Conservation (phyloP, 2,329 filamentous ascomycete species). For the Penicillium palitans region DNA sequence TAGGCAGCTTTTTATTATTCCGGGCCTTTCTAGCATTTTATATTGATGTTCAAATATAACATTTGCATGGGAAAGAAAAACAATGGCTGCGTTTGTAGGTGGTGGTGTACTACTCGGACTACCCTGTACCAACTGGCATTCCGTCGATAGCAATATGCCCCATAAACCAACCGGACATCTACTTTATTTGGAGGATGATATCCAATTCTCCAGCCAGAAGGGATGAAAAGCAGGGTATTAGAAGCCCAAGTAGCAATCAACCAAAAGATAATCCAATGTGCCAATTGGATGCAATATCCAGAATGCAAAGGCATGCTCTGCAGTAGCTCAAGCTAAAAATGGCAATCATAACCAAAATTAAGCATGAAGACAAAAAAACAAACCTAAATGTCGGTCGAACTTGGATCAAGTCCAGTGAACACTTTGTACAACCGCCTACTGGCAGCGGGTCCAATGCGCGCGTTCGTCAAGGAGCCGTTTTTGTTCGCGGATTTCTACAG, state of each 20-base stretch:
- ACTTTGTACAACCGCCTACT: slow-evolving; percentile 52
- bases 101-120: neutral
- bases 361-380: neutral
- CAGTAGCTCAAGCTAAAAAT: neutral
- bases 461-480: slow-evolving; percentile 47
- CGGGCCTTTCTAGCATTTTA: neutral
- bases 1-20: neutral
- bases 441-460: slow-evolving; percentile 49
- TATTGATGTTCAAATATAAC: neutral
- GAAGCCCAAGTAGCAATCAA: neutral
- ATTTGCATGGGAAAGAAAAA: neutral
- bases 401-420: slow-evolving; percentile 49
- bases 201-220: neutral
- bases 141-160: neutral
- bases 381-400: slow-evolving; percentile 45
- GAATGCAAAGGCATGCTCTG: neutral
- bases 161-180: neutral
- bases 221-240: neutral
- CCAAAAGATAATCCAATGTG: neutral
- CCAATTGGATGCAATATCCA: neutral
- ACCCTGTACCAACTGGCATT: neutral
- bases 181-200: neutral
- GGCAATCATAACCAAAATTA: slow-evolving; percentile 1
- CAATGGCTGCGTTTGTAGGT: neutral
- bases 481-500: slow-evolving; percentile 50